phyloP scores from a whole-genome alignment of 768 basidiomycete genomes.

The Psilocybe subaeruginosa region DNA sequence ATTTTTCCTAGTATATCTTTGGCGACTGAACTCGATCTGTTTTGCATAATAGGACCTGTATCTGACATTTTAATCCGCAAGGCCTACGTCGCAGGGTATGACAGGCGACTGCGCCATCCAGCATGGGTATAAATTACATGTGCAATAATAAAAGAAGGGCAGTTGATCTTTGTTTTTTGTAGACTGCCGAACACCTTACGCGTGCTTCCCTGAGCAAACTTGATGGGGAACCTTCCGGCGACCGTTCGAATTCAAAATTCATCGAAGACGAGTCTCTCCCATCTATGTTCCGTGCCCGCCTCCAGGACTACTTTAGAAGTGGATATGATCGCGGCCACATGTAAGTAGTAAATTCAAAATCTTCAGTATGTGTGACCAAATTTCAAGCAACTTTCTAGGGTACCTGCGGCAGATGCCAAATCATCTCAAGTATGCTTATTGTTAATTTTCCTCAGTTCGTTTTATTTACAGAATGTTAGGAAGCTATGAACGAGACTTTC shows the following conservation, averaged over 20 bases:
- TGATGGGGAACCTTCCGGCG: constrained; percentile 46
- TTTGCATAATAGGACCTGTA: constrained; percentile 67
- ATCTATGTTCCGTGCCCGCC: constrained; percentile 72
- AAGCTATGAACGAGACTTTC: constrained; percentile 97
- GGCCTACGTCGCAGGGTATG: constrained; percentile 90
- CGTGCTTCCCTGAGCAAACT: constrained; percentile 62
- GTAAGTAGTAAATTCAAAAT: constrained; percentile 42
- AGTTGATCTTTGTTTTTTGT: not conserved
- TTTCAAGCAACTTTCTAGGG: constrained; percentile 49
- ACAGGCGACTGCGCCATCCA: constrained; percentile 87
- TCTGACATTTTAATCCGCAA: constrained; percentile 77
- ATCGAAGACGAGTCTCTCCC: constrained; percentile 84
- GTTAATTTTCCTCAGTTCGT: not conserved
- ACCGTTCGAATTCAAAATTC: constrained; percentile 80
- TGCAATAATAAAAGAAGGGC: not conserved
- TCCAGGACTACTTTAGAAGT: constrained; percentile 90
- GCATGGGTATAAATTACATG: constrained; percentile 70
- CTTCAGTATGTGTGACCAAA: not conserved
- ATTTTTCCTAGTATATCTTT: constrained; percentile 16
- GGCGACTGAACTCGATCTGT: not conserved
- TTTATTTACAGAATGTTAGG: constrained; percentile 36
- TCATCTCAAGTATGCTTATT: constrained; percentile 62
- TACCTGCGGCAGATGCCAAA: constrained; percentile 96
- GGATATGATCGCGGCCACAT: constrained; percentile 98
- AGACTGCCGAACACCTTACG: constrained; percentile 97